Evolutionary conservation across 345 rosid species (phyloP), one percentile per base, ranked within the genome.

Genomic region (Kernera saxatilis): DNA sequence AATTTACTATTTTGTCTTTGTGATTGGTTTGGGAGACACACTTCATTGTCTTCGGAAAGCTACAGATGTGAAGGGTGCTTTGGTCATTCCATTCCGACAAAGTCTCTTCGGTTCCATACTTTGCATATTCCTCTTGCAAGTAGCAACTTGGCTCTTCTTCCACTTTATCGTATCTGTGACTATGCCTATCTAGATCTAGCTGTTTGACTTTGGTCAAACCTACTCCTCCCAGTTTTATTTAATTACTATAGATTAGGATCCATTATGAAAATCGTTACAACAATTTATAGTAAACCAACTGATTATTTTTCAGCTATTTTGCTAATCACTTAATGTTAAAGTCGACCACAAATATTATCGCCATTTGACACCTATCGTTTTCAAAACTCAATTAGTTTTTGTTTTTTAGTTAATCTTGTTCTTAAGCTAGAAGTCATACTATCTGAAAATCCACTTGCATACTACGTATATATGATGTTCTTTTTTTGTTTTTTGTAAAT

Each of bases 1-100:
- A 74, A 52, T 19, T 33, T 52, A 43, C 63, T 49, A 52, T 43
- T 68, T 68, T 73, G 77, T 67, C 69, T 50, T 15, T 74, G 78
- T 74, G 61, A 40, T 74, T 74, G 39, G 69, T 51, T 74, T 33
- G 49, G 73, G 78, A 32, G 73, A 68, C 78, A 60, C 61, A 43
- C 48, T 61, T 74, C 69, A 67, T 51, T 59, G 73, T 67, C 69
- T 59, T 59, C 1, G 67, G 78, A 67, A 67, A 67, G 68, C 73
- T 67, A 74, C 69, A 30, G 29, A 22, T 14, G n/a, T 22, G 53
- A 65, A 55, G 73, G 73, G 14, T 35, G 35, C 19, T 67, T 67
- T 43, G 32, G 69, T 41, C 56, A 23, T 25, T 51, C 18, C 10
- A 6, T 9, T 40, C 68, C 54, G 52, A 56, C 67, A 37, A 66